Evolutionary conservation across 2,329 filamentous ascomycete species (phyloP), one percentile per base, ranked within the genome.

Genomic region (Bisporella sp.): DNA sequence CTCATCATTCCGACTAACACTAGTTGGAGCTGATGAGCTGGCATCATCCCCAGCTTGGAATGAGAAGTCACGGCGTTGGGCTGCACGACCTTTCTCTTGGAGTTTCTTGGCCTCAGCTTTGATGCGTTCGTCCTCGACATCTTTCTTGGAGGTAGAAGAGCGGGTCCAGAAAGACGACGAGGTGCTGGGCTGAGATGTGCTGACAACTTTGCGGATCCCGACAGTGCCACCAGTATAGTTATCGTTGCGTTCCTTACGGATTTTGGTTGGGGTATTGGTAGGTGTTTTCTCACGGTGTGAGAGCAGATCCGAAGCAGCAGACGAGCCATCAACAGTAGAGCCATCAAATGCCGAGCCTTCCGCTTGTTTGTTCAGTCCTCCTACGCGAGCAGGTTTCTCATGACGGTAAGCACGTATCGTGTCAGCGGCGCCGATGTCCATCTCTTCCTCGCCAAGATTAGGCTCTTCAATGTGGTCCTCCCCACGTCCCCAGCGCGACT

Each of bases 341-440:
- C 87, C 88, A 64, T 95, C 87, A 77, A 89, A 95, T 57, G 81
- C 74, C 53, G 82, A 87, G 54, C 84, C 87, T 59, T 96, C 92
- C 41, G 84, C 77, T 58, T 86, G 76, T 61, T 85, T 84, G 70
- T 97, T 97, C 67, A 97, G 73, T 21, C 92, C 92, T 35, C 92
- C 92, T 2, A 97, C 90, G 47, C 87, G 79, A 1, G 92, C 92
- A 2, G 89, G 74, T 66, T 85, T 88, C 71, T 97, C 92, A 63
- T 89, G 78, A 29, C 91, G 87, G 73, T 97, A 97, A 33, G 81
- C 81, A 52, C 85, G 81, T 50, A 97, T 79, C 53, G 93, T 85
- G 44, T 81, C 73, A 59, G 83, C 74, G 29, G 79, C 83, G 47
- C 74, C 74, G 39, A 75, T 77, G 65, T 87, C 85, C 30, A 68